phyloP scores from a whole-genome alignment of 371 early-diverging fungal species.

The Umbelopsis sp. region DNA sequence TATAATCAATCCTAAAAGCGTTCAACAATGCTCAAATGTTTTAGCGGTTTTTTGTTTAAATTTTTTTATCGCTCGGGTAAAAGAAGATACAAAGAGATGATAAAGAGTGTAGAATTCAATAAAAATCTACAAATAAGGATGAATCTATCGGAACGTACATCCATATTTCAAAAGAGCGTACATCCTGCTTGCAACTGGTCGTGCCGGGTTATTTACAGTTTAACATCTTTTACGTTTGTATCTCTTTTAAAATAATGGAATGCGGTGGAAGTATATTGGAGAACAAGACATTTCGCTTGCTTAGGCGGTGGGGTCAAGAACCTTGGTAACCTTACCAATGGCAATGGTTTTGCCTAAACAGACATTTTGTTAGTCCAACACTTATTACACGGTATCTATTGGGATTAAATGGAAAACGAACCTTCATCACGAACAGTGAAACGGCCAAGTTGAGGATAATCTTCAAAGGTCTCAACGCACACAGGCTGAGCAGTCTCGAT shows the following conservation, averaged over 20 bases:
- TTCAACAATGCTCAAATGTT: too few species aligned
- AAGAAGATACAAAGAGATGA: too few species aligned
- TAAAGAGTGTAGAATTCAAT: too few species aligned
- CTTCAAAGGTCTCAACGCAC: constrained; percentile 90
- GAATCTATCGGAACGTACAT: constrained; percentile 1
- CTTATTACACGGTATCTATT: not conserved
- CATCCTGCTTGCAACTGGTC: constrained; percentile 14
- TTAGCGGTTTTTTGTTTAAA: too few species aligned
- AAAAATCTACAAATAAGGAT: constrained; percentile 8
- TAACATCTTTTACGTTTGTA: not conserved
- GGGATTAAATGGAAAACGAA: constrained; percentile 21
- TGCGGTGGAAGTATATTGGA: not conserved
- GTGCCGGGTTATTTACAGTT: constrained; percentile 7
- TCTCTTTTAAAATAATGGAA: constrained; percentile 7
- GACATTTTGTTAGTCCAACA: constrained; percentile 3
- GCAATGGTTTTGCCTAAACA: constrained; percentile 86
- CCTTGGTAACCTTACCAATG: constrained; percentile 90
- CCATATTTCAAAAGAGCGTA: constrained; percentile 3
- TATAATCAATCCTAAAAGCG: too few species aligned
- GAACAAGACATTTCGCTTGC: not conserved
- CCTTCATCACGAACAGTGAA: constrained; percentile 97
- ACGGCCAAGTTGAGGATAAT: constrained; percentile 91
- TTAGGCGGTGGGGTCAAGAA: constrained; percentile 43
- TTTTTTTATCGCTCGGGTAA: too few species aligned
- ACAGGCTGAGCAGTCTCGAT: constrained; percentile 76